Percentiles rank a stretch among this genome's conserved stretches.
phyloP scores from a whole-genome alignment of 768 basidiomycete species.

The Hirschioporus abietinus region DNA sequence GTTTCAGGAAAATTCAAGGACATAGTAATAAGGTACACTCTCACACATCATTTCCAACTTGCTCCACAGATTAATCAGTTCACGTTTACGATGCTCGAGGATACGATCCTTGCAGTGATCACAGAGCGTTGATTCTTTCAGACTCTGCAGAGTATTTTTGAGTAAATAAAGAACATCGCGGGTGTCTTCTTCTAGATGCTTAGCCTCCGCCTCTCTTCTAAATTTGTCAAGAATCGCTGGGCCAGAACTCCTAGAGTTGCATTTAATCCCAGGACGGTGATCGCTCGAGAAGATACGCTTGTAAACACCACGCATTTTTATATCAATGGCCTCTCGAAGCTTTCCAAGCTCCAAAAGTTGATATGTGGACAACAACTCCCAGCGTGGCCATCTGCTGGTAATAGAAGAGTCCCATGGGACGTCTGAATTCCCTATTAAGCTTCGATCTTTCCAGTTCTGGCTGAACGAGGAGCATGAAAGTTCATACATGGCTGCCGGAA shows the following conservation, averaged over 20 bases:
- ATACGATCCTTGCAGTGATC: neutral
- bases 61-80: neutral
- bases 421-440: neutral
- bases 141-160: neutral
- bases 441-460: neutral
- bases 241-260: neutral
- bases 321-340: neutral
- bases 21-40: neutral
- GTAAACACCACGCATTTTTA: neutral
- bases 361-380: neutral
- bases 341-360: neutral
- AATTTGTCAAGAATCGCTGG: neutral
- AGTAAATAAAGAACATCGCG: neutral
- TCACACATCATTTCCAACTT: neutral
- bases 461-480: neutral
- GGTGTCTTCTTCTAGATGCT: neutral
- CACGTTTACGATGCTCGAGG: neutral
- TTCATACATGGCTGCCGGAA: neutral
- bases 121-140: neutral
- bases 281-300: neutral
- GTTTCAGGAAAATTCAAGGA: no score
- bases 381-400: neutral
- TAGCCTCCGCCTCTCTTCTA: neutral
- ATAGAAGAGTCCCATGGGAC: neutral
- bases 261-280: neutral